Evolutionary conservation across 495 filamentous ascomycete genomes (phyloP).

Genomic region (Podospora appendiculata): DNA sequence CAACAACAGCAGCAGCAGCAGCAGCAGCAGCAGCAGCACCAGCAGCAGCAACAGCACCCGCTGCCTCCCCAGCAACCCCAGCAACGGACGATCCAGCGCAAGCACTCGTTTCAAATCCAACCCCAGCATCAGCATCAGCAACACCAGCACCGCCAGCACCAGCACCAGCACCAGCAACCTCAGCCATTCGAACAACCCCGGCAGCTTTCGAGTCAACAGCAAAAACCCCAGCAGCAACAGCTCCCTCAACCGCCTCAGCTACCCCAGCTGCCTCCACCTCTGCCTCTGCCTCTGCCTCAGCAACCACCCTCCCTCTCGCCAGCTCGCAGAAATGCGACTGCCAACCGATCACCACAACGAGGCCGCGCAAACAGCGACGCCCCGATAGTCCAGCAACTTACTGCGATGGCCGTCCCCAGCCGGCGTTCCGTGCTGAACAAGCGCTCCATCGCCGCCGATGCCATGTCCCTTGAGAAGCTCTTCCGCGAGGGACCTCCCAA

Average conservation of each 20-base stretch:
- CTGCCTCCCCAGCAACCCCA: conserved; percentile 5
- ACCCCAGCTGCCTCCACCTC: not conserved
- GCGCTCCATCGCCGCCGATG: conserved; percentile 46
- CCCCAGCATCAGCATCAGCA: conserved; percentile 7
- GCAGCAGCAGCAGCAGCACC: conserved; percentile 15
- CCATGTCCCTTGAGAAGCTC: conserved; percentile 57
- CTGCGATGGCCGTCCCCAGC: conserved; percentile 21
- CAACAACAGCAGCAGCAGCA: conserved; percentile 17
- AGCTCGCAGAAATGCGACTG: conserved; percentile 25
- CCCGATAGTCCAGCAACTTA: conserved; percentile 28
- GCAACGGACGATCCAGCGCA: not conserved
- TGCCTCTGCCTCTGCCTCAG: conserved; percentile 3
- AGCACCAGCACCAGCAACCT: not conserved
- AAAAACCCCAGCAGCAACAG: conserved; percentile 4
- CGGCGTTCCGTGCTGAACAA: conserved; percentile 48
- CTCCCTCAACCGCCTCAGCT: not conserved
- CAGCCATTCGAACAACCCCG: conserved; percentile 16
- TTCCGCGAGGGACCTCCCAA: conserved; percentile 65
- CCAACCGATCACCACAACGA: conserved; percentile 46
- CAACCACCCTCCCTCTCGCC: conserved; percentile 6
- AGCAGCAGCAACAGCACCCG: conserved; percentile 14
- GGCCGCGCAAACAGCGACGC: conserved; percentile 71
- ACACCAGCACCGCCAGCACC: not conserved
- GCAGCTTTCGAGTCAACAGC: not conserved
- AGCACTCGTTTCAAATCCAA: not conserved